Base-by-base conservation (phyloP, 1,139 yeast genomes). In the Geotrichum australiense region DNA sequence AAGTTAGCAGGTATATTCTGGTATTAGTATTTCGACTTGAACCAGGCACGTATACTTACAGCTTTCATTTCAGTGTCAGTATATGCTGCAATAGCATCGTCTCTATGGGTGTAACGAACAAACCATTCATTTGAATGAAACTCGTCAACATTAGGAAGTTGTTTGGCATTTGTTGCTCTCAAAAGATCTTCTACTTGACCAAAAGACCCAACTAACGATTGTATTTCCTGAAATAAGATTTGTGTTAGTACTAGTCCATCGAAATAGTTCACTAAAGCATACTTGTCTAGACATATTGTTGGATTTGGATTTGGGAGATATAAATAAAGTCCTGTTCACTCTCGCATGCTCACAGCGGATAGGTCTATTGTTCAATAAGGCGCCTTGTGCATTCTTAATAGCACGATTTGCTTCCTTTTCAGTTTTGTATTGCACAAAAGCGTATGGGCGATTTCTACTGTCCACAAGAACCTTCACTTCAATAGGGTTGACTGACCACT, bases 301-400 rank as follows among this genome's bases (percentile, higher is more conserved):
- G 24, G 15, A 28, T 14, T 31, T 51, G 36, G 18, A n/a, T 34
- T 37, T 47, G 3, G 57, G 54, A 11, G 54, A 49, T 21, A 58
- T 41, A 55, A 77, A 82, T 41, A 89, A 66, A 11, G 96, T 87
- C 50, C 96, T 70, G 61, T 89, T 89, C 35, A 87, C 96, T 54
- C 83, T 79, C 1, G 97, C 97, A 12, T 79, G 80, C 61, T 89
- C 96, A 63, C 95, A 85, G 46, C 96, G 73, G 43, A 89, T 75
- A 7, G 75, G 69, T 55, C 96, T 71, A 10, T 87, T 94, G 57
- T 83, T 77, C 41, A 89, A 64, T 5, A 68, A 58, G 4, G 85
- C 70, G 41, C 81, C 79, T 52, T 84, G 91, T 7, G 86, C 94
- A 42, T 70, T 67, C 31, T 61, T 62, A 41, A 87, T 71, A 1